phyloP scores from a whole-genome alignment of 345 rosid genomes.

The Eucalyptus microcorys region DNA sequence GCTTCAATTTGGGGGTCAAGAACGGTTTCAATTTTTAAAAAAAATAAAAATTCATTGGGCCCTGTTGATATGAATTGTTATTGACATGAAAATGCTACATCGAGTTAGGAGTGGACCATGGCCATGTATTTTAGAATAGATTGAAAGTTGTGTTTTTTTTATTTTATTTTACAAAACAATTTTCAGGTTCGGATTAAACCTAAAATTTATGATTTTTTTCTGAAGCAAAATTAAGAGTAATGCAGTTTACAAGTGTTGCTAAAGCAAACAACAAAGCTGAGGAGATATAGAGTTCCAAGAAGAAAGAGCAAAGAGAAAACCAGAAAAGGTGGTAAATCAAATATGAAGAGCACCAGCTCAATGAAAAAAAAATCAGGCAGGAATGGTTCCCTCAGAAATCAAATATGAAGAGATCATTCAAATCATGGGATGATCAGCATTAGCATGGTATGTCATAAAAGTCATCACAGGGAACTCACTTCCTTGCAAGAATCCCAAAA shows the following conservation, averaged over 20 bases:
- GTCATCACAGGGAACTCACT: slow-evolving; percentile 28
- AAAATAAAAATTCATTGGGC: too few relatives aligned
- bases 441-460: slow-evolving; percentile 30
- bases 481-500: not conserved
- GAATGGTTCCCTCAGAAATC: slow-evolving; percentile 24
- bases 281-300: not conserved
- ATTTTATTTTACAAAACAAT: not conserved
- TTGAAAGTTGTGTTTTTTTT: too few relatives aligned
- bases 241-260: not conserved
- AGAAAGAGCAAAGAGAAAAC: not conserved
- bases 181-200: not conserved
- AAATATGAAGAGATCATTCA: slow-evolving; percentile 5
- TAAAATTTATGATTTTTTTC: not conserved
- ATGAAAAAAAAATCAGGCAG: not conserved
- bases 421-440: slow-evolving; percentile 22
- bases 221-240: too few relatives aligned
- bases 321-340: not conserved
- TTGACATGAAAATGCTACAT: not conserved
- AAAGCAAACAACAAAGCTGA: not conserved
- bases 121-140: not conserved
- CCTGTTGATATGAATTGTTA: not conserved
- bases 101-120: not conserved
- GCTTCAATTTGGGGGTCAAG: too few relatives aligned
- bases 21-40: too few relatives aligned
- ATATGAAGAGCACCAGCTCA: not conserved